phyloP scores from a whole-genome alignment of 306 rosid species.

The Glycine latifolia region DNA sequence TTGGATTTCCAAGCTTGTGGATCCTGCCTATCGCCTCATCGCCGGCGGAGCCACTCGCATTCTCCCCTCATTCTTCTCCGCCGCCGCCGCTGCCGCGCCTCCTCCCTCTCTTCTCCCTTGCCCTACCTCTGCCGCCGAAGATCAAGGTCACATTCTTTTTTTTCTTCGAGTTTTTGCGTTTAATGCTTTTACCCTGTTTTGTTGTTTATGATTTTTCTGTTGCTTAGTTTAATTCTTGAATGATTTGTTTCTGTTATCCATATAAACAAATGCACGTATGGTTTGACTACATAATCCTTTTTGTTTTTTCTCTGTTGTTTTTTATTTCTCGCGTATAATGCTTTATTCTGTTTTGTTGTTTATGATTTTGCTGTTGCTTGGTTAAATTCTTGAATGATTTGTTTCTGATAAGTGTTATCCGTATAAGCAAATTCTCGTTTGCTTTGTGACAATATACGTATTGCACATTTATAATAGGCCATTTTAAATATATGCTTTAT shows the following conservation, averaged over 20 bases:
- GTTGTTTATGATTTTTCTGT: not conserved
- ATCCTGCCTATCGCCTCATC: slow-evolving; percentile 80
- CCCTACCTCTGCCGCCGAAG: slow-evolving; percentile 26
- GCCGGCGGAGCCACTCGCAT: slow-evolving; percentile 68
- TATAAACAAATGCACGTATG: not conserved
- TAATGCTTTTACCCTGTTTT: not conserved
- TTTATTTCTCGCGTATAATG: not conserved
- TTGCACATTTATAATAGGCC: too few species aligned
- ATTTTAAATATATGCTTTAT: too few species aligned
- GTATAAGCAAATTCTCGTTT: not conserved
- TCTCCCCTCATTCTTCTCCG: slow-evolving; percentile 64
- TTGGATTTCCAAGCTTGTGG: slow-evolving; percentile 79
- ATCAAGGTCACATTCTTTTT: slow-evolving; percentile 49
- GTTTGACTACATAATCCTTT: not conserved
- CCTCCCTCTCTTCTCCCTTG: slow-evolving; percentile 40
- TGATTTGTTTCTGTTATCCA: not conserved
- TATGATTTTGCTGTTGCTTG: not conserved
- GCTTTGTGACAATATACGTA: not conserved
- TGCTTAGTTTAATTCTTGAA: slow-evolving; percentile 5
- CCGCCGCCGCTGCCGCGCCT: slow-evolving; percentile 40
- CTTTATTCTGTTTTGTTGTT: not conserved
- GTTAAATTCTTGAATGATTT: slow-evolving; percentile 4
- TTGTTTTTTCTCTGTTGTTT: not conserved
- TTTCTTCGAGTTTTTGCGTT: not conserved
- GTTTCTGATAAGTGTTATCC: not conserved